Evolutionary conservation across 257 asterid genomes (phyloP).

Genomic region (Plantago major): DNA sequence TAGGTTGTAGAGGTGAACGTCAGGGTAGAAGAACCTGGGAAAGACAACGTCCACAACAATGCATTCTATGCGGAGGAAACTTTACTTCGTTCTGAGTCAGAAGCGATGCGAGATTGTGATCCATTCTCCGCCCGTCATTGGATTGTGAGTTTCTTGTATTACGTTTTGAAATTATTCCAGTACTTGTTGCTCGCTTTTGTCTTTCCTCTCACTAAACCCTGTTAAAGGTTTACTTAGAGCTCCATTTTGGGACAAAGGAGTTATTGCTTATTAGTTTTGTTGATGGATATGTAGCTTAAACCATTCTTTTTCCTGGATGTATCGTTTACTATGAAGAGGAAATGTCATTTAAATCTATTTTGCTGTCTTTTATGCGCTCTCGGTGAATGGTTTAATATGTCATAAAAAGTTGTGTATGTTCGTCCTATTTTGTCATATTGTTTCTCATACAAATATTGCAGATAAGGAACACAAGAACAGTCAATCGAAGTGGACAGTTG

Average conservation of each 20-base stretch:
- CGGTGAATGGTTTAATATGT: neutral
- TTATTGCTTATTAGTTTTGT: no score
- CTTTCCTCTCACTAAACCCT: neutral
- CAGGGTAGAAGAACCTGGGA: conserved; percentile 86
- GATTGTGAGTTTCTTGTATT: conserved; percentile 56
- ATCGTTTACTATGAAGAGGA: no score
- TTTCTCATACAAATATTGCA: conserved; percentile 26
- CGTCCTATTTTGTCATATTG: neutral
- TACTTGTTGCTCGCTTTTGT: neutral
- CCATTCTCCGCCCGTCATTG: conserved; percentile 90
- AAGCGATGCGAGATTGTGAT: conserved; percentile 96
- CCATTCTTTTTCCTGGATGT: neutral
- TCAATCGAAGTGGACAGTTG: conserved; percentile 79
- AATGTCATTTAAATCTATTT: no score
- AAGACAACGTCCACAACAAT: conserved; percentile 76
- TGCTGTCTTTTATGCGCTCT: neutral
- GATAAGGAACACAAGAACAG: conserved; percentile 88
- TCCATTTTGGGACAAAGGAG: no score
- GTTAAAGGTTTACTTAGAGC: no score
- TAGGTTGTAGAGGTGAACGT: conserved; percentile 94
- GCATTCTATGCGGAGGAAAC: conserved; percentile 95
- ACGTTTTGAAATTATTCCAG: no score
- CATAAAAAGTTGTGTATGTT: neutral
- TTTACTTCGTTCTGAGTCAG: conserved; percentile 65
- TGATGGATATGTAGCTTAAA: conserved; percentile 11